A percentile compares a stretch with the other conserved stretches of the same genome.
Conservation (phyloP, 2,329 filamentous ascomycete species). For the Ophiostoma quercus region DNA sequence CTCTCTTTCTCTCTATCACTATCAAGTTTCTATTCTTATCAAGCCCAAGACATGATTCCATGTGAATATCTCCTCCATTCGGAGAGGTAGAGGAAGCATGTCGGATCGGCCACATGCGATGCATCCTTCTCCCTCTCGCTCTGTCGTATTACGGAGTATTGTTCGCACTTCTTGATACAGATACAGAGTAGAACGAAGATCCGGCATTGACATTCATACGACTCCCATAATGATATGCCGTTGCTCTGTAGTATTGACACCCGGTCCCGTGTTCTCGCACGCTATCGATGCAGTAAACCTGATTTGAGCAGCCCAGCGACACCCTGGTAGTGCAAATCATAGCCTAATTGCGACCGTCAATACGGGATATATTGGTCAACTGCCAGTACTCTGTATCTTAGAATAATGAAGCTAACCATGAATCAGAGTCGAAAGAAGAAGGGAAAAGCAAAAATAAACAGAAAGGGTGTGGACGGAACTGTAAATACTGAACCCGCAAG, state of each 20-base stretch:
- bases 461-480: background rate
- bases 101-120: no score
- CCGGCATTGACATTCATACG: background rate
- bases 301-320: background rate
- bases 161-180: background rate
- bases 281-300: background rate
- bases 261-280: background rate
- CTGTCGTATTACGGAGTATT: background rate
- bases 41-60: background rate
- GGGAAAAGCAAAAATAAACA: no score
- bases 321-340: constrained; percentile 8
- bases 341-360: background rate
- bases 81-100: background rate
- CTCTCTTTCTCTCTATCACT: background rate
- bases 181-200: background rate
- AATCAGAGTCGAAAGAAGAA: background rate
- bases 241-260: background rate
- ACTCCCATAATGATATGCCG: background rate
- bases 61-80: background rate
- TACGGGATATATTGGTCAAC: background rate
- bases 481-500: background rate
- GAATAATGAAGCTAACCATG: background rate
- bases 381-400: no score
- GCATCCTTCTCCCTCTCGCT: no score
- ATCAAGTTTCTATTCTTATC: background rate